Evolutionary conservation across 2,329 filamentous ascomycete species (phyloP).

Genomic region (Ceratocystiopsis sp.): DNA sequence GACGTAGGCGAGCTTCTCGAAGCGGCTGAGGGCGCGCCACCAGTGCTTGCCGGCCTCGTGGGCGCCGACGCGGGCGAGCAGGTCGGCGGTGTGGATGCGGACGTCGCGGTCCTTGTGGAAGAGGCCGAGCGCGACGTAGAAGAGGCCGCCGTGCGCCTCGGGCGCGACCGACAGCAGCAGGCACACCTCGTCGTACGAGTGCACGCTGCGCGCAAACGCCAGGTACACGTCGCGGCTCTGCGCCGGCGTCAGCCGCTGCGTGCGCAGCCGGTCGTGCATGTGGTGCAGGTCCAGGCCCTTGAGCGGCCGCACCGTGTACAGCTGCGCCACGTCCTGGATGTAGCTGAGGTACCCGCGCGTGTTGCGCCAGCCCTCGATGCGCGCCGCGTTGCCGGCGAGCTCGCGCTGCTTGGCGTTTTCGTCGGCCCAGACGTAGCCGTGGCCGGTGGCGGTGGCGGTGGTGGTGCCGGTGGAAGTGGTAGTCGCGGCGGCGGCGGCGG

Average conservation of each 20-base stretch:
- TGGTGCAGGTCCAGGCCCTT: constrained; percentile 79
- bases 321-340: constrained; percentile 57
- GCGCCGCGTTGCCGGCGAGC: constrained; percentile 74
- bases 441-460: constrained; percentile 42
- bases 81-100: constrained; percentile 55
- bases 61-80: constrained; percentile 65
- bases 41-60: constrained; percentile 90
- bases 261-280: constrained; percentile 78
- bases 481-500: constrained; percentile 23
- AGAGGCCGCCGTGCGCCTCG: constrained; percentile 73
- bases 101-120: constrained; percentile 81
- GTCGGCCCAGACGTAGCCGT: constrained; percentile 91
- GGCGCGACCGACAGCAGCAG: constrained; percentile 69
- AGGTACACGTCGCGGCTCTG: constrained; percentile 76
- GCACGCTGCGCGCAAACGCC: constrained; percentile 57
- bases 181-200: constrained; percentile 71
- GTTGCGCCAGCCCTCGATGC: constrained; percentile 93
- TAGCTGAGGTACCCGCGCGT: constrained; percentile 92
- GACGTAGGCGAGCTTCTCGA: constrained; percentile 73
- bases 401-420: constrained; percentile 67
- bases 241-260: constrained; percentile 57
- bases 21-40: constrained; percentile 73
- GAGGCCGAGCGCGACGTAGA: constrained; percentile 77
- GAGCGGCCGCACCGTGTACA: constrained; percentile 49
- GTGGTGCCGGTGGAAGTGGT: not conserved